phyloP scores from a whole-genome alignment of 495 filamentous ascomycete species.

The Aspergillus haitiensis region DNA sequence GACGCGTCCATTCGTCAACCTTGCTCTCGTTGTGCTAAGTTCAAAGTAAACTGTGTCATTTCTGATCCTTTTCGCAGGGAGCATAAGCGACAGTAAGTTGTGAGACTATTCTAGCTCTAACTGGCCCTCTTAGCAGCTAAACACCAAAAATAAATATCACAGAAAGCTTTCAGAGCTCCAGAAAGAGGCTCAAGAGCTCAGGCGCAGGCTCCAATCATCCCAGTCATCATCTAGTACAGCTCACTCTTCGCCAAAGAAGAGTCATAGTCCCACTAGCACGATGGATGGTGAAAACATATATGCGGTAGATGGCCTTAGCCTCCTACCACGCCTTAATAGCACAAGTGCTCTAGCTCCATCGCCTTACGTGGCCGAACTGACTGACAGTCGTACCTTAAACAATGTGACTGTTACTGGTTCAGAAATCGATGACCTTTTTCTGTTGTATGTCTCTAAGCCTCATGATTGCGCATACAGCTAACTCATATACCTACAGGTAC shows the following conservation, averaged over 20 bases:
- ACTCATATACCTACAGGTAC: conserved; percentile 36
- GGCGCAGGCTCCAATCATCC: conserved; percentile 33
- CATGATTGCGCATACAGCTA: neutral
- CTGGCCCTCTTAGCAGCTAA: neutral
- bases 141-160: neutral
- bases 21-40: conserved; percentile 41
- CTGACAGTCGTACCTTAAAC: conserved; percentile 36
- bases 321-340: too few species aligned
- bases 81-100: conserved; percentile 44
- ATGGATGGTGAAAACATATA: too few species aligned
- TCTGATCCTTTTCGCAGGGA: conserved; percentile 47
- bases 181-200: conserved; percentile 41
- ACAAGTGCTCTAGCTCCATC: too few species aligned
- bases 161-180: conserved; percentile 42
- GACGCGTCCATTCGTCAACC: conserved; percentile 41
- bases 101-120: neutral
- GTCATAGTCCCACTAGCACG: too few species aligned
- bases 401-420: conserved; percentile 27
- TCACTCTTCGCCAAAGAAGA: conserved; percentile 2
- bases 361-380: neutral
- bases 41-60: conserved; percentile 40
- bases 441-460: conserved; percentile 24
- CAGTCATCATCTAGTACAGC: conserved; percentile 13
- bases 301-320: too few species aligned
- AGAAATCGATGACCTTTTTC: conserved; percentile 44